Conservation (phyloP, 2,329 filamentous ascomycete species). For the Penicillium sp. region DNA sequence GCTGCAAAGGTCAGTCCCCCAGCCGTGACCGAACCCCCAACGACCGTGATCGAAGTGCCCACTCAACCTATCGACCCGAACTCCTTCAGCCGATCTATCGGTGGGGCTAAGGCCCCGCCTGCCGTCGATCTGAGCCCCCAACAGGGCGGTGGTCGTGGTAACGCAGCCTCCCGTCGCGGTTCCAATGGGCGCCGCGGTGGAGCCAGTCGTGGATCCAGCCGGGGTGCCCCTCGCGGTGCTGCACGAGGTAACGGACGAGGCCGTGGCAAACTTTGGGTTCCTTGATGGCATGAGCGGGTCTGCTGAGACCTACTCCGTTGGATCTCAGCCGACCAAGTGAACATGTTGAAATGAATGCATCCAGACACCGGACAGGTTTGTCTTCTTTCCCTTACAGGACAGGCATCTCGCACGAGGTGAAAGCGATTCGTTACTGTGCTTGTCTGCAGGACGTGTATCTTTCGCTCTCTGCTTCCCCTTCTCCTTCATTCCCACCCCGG, state of each 20-base stretch:
- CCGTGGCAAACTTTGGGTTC: slow-evolving; percentile 47
- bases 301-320: slow-evolving; percentile 9
- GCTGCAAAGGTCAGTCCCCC: slow-evolving; percentile 24
- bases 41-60: slow-evolving; percentile 43
- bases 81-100: slow-evolving; percentile 47
- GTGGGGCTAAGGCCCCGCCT: slow-evolving; percentile 27
- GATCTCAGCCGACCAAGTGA: slow-evolving; percentile 12
- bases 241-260: slow-evolving; percentile 39
- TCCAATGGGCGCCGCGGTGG: slow-evolving; percentile 35
- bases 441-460: slow-evolving; percentile 11
- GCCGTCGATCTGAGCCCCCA: slow-evolving; percentile 34
- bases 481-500: slow-evolving; percentile 5
- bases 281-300: slow-evolving; percentile 35
- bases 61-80: slow-evolving; percentile 50
- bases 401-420: slow-evolving; percentile 10
- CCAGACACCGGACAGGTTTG: slow-evolving; percentile 16
- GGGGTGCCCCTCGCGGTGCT: slow-evolving; percentile 26
- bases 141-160: slow-evolving; percentile 34
- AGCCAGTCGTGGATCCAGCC: slow-evolving; percentile 1
- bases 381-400: slow-evolving; percentile 21
- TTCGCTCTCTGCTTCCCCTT: slow-evolving; percentile 6
- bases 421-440: slow-evolving; percentile 7
- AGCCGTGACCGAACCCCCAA: slow-evolving; percentile 23
- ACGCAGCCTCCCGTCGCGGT: slow-evolving; percentile 35
- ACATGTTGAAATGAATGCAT: slow-evolving; percentile 19